Evolutionary conservation across 495 filamentous ascomycete species (phyloP), one percentile per base, ranked within the genome.

Genomic region (Aspergillus taichungensis): DNA sequence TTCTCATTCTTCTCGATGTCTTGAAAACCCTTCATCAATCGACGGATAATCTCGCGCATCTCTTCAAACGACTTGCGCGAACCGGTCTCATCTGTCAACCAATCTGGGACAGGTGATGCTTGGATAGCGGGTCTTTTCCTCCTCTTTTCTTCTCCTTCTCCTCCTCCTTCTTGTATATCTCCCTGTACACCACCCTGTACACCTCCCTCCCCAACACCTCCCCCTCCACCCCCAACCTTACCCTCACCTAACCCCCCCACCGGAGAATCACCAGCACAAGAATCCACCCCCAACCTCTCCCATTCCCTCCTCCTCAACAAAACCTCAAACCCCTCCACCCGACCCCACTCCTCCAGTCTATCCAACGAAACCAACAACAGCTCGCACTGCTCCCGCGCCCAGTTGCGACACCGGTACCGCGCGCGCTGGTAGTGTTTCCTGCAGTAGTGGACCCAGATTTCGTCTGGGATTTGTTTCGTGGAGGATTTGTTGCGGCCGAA

Each of bases 401-500:
- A 88, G 7, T 75, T 64, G n/a, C 68, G 65, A 1, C 68, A 77
- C 0, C 82, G 71, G 57, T 90, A 92, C 0, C 82, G 69, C 30
- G 63, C 70, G 0, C 85, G 80, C 61, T 95, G 88, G 62, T 94
- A 95, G 54, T 91, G 84, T 55, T 90, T 92, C 1, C 88, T 76
- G 55, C 89, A 94, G 54, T 75, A 80, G 37, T 80, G 72, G 0
- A 83, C 72, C 85, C 84, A 91, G 11, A 84, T 68, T 0, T 73
- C 45, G 0, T 69, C 50, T 0, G 85, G 84, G 34, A 95, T 82
- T 4, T 66, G 62, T 11, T 80, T 75, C 0, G 88, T 94, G 34
- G 75, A 78, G 1, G 67, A 63, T 62, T 95, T 94, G 71, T 95
- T 94, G 9, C 88, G 76, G n/a, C 88, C 88, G 54, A 94, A 92